Evolutionary conservation across 768 basidiomycete genomes (phyloP).

Genomic region (Russula ochroleuca): DNA sequence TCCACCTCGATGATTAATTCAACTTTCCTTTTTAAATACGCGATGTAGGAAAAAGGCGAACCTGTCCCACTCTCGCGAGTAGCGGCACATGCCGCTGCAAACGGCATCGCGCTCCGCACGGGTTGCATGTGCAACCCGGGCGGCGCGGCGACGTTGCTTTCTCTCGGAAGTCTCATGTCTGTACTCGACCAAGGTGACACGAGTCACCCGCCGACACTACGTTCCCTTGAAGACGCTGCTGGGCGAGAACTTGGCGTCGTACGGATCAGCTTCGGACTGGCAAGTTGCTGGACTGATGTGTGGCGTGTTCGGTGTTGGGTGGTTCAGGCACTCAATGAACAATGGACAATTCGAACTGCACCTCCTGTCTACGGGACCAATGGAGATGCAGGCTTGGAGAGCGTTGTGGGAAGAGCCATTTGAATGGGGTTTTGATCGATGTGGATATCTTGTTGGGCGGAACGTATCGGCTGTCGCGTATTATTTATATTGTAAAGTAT

Average conservation of each 20-base stretch:
- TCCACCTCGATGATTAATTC: neutral
- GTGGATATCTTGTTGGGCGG: constrained; percentile 2
- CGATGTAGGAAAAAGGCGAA: constrained; percentile 15
- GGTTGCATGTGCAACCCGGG: constrained; percentile 91
- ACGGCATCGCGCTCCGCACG: constrained; percentile 66
- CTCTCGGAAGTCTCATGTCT: constrained; percentile 61
- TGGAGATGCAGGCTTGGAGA: neutral
- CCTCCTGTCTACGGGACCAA: neutral
- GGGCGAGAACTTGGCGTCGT: constrained; percentile 72
- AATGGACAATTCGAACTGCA: neutral
- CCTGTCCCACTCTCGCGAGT: constrained; percentile 44
- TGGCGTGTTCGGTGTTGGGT: constrained; percentile 37
- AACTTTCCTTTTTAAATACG: neutral
- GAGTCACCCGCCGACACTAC: constrained; percentile 34
- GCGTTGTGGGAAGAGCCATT: constrained; percentile 14
- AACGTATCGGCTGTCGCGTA: neutral
- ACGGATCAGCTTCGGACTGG: constrained; percentile 73
- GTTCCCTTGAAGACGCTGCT: constrained; percentile 54
- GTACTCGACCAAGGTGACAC: constrained; percentile 55
- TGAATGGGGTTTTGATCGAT: constrained; percentile 6
- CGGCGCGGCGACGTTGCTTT: constrained; percentile 67
- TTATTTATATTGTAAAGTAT: neutral
- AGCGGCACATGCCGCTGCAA: constrained; percentile 51
- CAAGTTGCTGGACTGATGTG: constrained; percentile 72
- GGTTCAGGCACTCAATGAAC: constrained; percentile 14